Base-by-base conservation (phyloP, 192 early-diverging fungal genomes). In the Gamsiella multidivaricata region DNA sequence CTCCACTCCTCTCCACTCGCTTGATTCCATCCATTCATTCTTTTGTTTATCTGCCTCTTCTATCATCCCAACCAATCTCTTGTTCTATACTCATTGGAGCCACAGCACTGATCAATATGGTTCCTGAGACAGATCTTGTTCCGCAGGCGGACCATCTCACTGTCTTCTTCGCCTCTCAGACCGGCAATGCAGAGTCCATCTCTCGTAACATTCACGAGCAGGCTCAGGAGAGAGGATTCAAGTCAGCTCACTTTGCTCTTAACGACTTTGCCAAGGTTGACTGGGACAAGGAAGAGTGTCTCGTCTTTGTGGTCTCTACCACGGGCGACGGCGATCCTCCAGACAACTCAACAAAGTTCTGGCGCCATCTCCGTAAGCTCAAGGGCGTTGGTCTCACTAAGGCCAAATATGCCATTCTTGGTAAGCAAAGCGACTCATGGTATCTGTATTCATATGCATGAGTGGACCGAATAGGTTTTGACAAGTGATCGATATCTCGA, bases 321-420 rank as follows among this genome's bases (percentile, higher is more conserved):
- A 98, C 96, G 0, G 96, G 96, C 9, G 96, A 98, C 73, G 96
- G 96, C 33, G 96, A 98, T 76, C 93, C 94, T 42, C 96, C 96
- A 7, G 96, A 98, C 79, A 98, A 98, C 83, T 87, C 95, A 0
- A 87, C 90, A 12, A 94, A 94, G 71, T 97, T 97, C 78, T 97
- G 92, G 90, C 83, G 94, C 7, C 91, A 87, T 47, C 70, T 96
- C 34, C 87, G 94, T 34, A 88, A 90, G 43, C 84, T 91, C n/a
- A 91, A 90, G 54, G 85, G 89, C 8, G 86, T 87, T 23, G 75
- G 81, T 0, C 83, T 91, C 22, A 71, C 80, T 4, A 81, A 88
- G 29, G 73, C 80, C n/a, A 60, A 80, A 49, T 70, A 81, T 45
- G 59, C 83, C 20, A 68, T 84, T 12, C 81, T 86, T 14, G 81